Evolutionary conservation across 306 rosid species (phyloP).

Genomic region (Lathyrus sativus): DNA sequence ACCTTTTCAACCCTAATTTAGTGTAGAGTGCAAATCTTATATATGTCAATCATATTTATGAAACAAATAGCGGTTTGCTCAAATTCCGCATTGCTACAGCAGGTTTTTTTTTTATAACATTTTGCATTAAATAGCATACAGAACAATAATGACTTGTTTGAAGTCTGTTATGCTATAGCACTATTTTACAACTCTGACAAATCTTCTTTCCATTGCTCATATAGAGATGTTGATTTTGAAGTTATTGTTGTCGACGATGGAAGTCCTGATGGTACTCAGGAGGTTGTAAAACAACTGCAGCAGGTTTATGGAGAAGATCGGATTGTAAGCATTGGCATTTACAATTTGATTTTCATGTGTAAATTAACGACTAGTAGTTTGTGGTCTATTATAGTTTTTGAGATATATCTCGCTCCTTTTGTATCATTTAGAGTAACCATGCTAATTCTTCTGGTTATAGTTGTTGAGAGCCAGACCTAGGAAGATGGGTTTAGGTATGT

Average conservation of each 20-base stretch:
- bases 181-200: not conserved
- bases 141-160: not conserved
- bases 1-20: not conserved
- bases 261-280: slow-evolving; percentile 97
- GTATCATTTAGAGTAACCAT: slow-evolving; percentile 22
- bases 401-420: not conserved
- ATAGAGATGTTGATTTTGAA: slow-evolving; percentile 85
- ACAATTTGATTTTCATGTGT: slow-evolving; percentile 20
- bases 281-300: slow-evolving; percentile 78
- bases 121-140: not conserved
- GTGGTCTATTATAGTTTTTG: slow-evolving; percentile 13
- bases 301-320: slow-evolving; percentile 80
- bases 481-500: slow-evolving; percentile 89
- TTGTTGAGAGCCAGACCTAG: slow-evolving; percentile 81
- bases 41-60: too few species aligned
- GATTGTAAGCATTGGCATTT: slow-evolving; percentile 57
- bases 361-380: not conserved
- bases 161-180: not conserved
- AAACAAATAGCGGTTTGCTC: too few species aligned
- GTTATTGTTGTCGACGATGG: slow-evolving; percentile 92
- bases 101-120: not conserved
- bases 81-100: not conserved
- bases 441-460: slow-evolving; percentile 45
- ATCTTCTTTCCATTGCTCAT: slow-evolving; percentile 15
- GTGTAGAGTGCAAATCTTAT: too few species aligned